phyloP scores from a whole-genome alignment of 805 yeast species.

The Wickerhamiella spandovensis region DNA sequence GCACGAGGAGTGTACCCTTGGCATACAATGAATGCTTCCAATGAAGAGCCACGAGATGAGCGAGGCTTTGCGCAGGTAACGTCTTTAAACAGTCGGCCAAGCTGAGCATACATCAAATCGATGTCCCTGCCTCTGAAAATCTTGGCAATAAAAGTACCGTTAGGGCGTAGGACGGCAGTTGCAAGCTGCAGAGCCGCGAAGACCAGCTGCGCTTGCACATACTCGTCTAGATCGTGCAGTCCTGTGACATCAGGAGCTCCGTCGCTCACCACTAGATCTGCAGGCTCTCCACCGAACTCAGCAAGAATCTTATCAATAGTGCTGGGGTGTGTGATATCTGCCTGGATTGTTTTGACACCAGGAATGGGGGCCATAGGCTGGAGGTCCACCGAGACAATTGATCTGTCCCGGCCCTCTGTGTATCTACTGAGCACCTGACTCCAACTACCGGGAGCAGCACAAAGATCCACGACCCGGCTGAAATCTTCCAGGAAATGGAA shows the following conservation, averaged over 20 bases:
- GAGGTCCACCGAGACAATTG: constrained; percentile 85
- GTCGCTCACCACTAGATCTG: constrained; percentile 91
- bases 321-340: constrained; percentile 93
- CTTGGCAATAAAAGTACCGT: constrained; percentile 92
- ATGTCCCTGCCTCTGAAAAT: constrained; percentile 94
- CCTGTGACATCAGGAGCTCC: constrained; percentile 99
- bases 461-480: constrained; percentile 79
- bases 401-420: constrained; percentile 41
- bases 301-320: constrained; percentile 65
- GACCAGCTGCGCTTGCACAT: constrained; percentile 88
- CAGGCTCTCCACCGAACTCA: constrained; percentile 80
- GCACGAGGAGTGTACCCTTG: constrained; percentile 70
- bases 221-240: constrained; percentile 89
- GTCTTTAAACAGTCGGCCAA: constrained; percentile 69
- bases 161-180: constrained; percentile 74
- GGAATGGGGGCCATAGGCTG: constrained; percentile 97
- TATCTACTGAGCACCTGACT: constrained; percentile 71
- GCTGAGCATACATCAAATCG: constrained; percentile 83
- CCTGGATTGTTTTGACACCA: constrained; percentile 81
- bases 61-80: constrained; percentile 95
- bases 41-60: constrained; percentile 84
- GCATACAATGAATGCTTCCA: constrained; percentile 91
- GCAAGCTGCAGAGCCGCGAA: constrained; percentile 85
- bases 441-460: constrained; percentile 99
- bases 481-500: constrained; percentile 66